Evolutionary conservation across 2,329 filamentous ascomycete species (phyloP).

Genomic region (Penicillium sp.): DNA sequence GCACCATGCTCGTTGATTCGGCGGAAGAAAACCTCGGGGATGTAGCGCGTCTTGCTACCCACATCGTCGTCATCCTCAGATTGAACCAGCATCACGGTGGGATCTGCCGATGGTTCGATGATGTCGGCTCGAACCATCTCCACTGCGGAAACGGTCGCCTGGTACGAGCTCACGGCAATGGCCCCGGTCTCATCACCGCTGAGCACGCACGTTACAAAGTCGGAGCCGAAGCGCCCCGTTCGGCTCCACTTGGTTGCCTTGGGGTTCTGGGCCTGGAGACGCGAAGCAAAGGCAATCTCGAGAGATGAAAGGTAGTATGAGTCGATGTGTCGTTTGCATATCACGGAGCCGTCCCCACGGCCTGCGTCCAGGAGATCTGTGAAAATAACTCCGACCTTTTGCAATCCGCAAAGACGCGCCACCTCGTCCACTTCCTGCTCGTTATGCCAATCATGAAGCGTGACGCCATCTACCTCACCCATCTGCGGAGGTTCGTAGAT

Average conservation of each 20-base stretch:
- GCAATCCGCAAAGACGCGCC: slow-evolving; percentile 77
- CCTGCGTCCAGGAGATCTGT: slow-evolving; percentile 86
- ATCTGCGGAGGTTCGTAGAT: slow-evolving; percentile 95
- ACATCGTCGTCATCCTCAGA: slow-evolving; percentile 79
- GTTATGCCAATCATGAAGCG: slow-evolving; percentile 78
- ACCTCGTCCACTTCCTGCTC: slow-evolving; percentile 78
- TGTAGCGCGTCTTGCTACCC: slow-evolving; percentile 73
- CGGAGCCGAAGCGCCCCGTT: slow-evolving; percentile 87
- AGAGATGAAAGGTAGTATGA: slow-evolving; percentile 92
- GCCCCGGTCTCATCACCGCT: slow-evolving; percentile 88
- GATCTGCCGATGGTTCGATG: slow-evolving; percentile 90
- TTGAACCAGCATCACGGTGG: slow-evolving; percentile 89
- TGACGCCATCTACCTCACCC: slow-evolving; percentile 84
- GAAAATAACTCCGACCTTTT: slow-evolving; percentile 90
- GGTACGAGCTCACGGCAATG: slow-evolving; percentile 87
- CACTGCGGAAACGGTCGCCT: slow-evolving; percentile 90
- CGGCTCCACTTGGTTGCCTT: slow-evolving; percentile 97
- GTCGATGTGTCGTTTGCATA: slow-evolving; percentile 94
- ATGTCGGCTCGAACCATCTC: slow-evolving; percentile 97
- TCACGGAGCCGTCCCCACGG: slow-evolving; percentile 74
- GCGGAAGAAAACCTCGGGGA: slow-evolving; percentile 95
- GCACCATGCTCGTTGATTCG: slow-evolving; percentile 94
- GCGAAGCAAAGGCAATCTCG: slow-evolving; percentile 84
- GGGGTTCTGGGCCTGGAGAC: slow-evolving; percentile 82
- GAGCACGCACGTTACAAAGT: slow-evolving; percentile 94